phyloP scores from a whole-genome alignment of 1,139 yeast species.

The Geotrichum fermentans region DNA sequence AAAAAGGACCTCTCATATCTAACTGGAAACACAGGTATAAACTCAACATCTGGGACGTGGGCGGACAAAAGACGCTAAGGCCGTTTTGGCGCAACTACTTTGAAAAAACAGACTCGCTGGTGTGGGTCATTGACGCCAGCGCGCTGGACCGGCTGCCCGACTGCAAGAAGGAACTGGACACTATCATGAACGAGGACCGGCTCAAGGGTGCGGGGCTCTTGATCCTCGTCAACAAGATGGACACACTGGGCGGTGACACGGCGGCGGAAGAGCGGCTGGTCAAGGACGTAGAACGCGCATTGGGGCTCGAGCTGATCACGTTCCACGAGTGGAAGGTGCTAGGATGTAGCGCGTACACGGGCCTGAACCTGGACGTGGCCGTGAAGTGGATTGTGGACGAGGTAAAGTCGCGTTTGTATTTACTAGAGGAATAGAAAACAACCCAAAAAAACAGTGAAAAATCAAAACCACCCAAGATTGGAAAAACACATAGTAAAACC shows the following conservation, averaged over 20 bases:
- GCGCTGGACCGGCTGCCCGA: conserved; percentile 59
- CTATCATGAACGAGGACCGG: conserved; percentile 61
- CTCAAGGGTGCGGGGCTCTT: conserved; percentile 58
- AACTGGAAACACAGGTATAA: conserved; percentile 39
- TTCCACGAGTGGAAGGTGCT: conserved; percentile 44
- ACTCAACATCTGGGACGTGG: conserved; percentile 64
- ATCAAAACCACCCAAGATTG: neutral
- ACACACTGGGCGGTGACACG: conserved; percentile 41
- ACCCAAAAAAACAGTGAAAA: neutral
- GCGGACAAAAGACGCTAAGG: conserved; percentile 75
- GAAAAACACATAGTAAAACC: too few relatives aligned
- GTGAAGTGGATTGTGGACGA: conserved; percentile 49
- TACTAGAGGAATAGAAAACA: conserved; percentile 31
- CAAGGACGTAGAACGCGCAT: conserved; percentile 23
- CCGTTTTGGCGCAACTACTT: conserved; percentile 90
- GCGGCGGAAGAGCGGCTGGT: conserved; percentile 29
- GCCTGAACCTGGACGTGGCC: conserved; percentile 45
- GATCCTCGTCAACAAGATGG: conserved; percentile 44
- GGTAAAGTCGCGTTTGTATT: conserved; percentile 39
- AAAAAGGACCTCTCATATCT: too few relatives aligned
- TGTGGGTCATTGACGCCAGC: conserved; percentile 89
- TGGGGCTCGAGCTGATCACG: conserved; percentile 27
- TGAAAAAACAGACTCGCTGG: conserved; percentile 72
- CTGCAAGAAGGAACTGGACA: conserved; percentile 58
- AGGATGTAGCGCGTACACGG: conserved; percentile 56